Evolutionary conservation across 1,139 yeast genomes (phyloP).

Genomic region (Protomyces inundatus): DNA sequence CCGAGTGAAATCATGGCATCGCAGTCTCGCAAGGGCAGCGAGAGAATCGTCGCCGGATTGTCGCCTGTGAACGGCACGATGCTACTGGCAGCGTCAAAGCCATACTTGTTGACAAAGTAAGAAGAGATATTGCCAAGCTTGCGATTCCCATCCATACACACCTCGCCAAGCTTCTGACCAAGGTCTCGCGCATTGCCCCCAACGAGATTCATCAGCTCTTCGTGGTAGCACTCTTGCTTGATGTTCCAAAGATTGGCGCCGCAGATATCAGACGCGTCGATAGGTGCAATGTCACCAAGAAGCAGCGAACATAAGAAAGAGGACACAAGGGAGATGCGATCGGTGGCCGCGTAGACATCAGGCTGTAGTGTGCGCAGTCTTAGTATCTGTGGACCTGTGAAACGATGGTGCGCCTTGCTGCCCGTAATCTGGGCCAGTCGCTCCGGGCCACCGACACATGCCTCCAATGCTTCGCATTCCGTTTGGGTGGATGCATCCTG

Average conservation of each 20-base stretch:
- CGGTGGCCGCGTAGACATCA: slow-evolving; percentile 52
- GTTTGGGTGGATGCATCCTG: slow-evolving; percentile 82
- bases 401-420: slow-evolving; percentile 80
- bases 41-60: slow-evolving; percentile 79
- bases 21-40: slow-evolving; percentile 62
- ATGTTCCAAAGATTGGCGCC: slow-evolving; percentile 86
- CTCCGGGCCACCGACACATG: slow-evolving; percentile 58
- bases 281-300: slow-evolving; percentile 55
- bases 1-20: slow-evolving; percentile 81
- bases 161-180: slow-evolving; percentile 49
- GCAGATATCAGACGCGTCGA: slow-evolving; percentile 84
- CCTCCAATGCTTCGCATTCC: slow-evolving; percentile 62
- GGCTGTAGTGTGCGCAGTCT: slow-evolving; percentile 58
- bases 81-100: slow-evolving; percentile 49
- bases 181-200: slow-evolving; percentile 41
- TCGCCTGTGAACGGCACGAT: slow-evolving; percentile 79
- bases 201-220: slow-evolving; percentile 45
- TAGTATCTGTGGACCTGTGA: slow-evolving; percentile 84
- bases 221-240: slow-evolving; percentile 49
- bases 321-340: slow-evolving; percentile 67
- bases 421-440: slow-evolving; percentile 67
- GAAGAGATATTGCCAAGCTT: slow-evolving; percentile 43
- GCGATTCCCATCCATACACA: slow-evolving; percentile 39
- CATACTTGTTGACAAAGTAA: slow-evolving; percentile 63
- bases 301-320: slow-evolving; percentile 70